Conservation (phyloP, 306 rosid species). For the Quercus cerris region DNA sequence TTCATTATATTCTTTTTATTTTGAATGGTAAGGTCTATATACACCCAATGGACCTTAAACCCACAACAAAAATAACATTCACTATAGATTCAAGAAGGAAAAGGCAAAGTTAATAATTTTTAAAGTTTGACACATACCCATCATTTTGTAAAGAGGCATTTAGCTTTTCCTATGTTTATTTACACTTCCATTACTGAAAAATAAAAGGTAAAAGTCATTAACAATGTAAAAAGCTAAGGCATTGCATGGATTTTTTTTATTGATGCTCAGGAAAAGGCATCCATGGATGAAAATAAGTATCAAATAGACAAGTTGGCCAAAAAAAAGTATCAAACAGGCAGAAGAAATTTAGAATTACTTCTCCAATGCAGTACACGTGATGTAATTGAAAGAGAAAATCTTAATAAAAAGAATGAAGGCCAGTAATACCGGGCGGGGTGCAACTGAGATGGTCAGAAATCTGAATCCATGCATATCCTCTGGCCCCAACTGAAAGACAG, state of each 20-base stretch:
- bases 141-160: constrained; percentile 9
- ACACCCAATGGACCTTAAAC: no score
- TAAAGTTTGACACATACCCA: not conserved
- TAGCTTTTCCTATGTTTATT: constrained; percentile 6
- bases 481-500: constrained; percentile 78
- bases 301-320: not conserved
- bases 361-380: constrained; percentile 14
- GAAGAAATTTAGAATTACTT: not conserved
- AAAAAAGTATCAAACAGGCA: not conserved
- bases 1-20: no score
- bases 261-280: not conserved
- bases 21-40: no score
- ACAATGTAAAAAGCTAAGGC: not conserved
- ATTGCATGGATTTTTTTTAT: not conserved
- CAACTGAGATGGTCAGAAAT: constrained; percentile 93
- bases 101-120: not conserved
- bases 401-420: constrained; percentile 13
- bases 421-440: constrained; percentile 93
- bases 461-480: constrained; percentile 88
- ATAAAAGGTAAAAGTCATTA: not conserved
- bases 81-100: not conserved
- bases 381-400: constrained; percentile 17
- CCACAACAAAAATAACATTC: no score
- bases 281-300: not conserved
- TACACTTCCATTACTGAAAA: constrained; percentile 7